These are phyloP conservation scores for Backusella psychrophila DNA, from an alignment of 192 early-diverging fungal genomes.

Conservation along the genomic window DNA sequence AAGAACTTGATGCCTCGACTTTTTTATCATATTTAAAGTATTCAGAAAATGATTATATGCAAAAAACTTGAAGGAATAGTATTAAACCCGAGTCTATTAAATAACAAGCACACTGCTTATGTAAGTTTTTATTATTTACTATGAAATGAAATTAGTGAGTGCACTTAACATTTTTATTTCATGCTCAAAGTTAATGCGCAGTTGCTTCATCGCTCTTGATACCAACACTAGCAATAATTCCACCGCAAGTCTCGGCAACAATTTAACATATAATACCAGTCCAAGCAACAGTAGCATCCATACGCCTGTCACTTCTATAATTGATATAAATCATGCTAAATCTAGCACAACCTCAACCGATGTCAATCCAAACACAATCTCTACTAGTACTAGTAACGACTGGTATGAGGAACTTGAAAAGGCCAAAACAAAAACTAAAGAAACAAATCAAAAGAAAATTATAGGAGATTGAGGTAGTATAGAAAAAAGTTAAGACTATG, in stretches of 20 bases:
- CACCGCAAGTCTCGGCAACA: background rate
- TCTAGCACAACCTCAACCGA: background rate
- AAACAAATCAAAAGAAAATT: background rate
- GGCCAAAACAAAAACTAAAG: background rate
- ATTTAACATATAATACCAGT: background rate
- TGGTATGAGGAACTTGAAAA: background rate
- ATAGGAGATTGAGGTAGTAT: background rate
- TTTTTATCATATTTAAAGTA: background rate
- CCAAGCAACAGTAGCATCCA: background rate
- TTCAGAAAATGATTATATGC: slow-evolving; percentile 5
- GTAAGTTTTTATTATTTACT: background rate
- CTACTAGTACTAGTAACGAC: background rate
- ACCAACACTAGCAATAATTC: background rate
- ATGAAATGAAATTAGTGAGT: background rate
- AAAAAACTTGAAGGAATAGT: background rate
- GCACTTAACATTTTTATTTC: background rate
- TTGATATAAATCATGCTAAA: background rate
- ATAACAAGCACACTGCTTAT: background rate
- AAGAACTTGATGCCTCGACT: background rate
- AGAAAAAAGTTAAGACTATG: background rate
- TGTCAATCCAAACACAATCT: background rate
- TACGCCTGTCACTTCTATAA: background rate
- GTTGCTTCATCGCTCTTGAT: background rate
- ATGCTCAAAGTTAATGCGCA: background rate
- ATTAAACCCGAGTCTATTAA: background rate